Percentiles rank a stretch among this genome's conserved stretches.
Conservation (phyloP, 352 stramenopile species). For the Phytopythium montanum region DNA sequence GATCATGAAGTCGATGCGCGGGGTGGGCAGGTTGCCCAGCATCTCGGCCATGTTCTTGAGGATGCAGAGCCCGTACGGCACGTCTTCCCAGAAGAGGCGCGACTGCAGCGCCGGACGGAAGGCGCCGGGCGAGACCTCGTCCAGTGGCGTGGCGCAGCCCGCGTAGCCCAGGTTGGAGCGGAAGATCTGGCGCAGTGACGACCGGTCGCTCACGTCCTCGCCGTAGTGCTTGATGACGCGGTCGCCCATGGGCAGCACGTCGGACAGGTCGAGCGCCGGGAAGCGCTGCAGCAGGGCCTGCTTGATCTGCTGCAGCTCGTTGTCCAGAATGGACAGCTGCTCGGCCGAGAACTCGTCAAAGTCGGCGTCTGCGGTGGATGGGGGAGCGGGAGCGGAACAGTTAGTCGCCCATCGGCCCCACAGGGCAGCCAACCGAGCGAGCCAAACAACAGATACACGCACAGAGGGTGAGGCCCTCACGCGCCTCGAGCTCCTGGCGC, state of each 20-base stretch:
- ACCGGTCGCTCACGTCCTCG: constrained; percentile 85
- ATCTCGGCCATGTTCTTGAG: constrained; percentile 93
- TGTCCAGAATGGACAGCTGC: constrained; percentile 90
- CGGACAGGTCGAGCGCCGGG: constrained; percentile 87
- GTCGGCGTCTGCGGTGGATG: constrained; percentile 86
- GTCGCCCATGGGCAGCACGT: constrained; percentile 88
- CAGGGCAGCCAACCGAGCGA: background rate
- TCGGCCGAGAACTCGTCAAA: constrained; percentile 93
- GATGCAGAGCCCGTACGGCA: constrained; percentile 91
- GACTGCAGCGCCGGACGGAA: constrained; percentile 85
- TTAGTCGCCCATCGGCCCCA: background rate
- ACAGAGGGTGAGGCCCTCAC: constrained; percentile 88
- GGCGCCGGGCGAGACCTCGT: constrained; percentile 62
- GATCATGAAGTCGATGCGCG: constrained; percentile 93
- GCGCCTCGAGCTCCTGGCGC: constrained; percentile 77
- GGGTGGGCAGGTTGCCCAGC: constrained; percentile 91
- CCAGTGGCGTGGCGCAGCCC: constrained; percentile 86
- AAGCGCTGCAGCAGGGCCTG: constrained; percentile 87
- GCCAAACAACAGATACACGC: too few species aligned
- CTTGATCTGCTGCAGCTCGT: constrained; percentile 93
- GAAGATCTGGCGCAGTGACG: constrained; percentile 89
- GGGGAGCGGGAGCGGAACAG: background rate
- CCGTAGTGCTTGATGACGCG: constrained; percentile 92
- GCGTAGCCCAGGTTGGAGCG: constrained; percentile 89
- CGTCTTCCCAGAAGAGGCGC: constrained; percentile 92